Percentiles rank a stretch among this genome's conserved stretches.
Conservation (phyloP, 176 grass and related monocot species). For the Dactylis glomerata region DNA sequence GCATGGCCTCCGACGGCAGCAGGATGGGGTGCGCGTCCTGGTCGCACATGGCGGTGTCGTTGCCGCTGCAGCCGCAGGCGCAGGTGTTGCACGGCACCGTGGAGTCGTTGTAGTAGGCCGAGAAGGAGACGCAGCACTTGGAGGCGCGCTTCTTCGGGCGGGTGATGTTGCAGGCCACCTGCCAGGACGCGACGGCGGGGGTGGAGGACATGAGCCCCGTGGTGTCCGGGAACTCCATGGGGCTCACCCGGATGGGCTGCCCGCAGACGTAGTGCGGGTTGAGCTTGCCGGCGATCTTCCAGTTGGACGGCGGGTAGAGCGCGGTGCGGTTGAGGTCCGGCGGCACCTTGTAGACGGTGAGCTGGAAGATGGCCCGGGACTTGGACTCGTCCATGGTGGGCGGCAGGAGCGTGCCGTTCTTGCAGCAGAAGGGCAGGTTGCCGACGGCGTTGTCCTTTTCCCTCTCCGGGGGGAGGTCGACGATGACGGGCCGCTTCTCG, state of each 20-base stretch:
- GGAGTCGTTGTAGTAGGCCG: conserved; percentile 82
- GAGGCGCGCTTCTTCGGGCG: conserved; percentile 49
- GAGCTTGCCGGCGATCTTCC: conserved; percentile 68
- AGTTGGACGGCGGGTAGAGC: conserved; percentile 72
- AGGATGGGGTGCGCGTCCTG: conserved; percentile 40
- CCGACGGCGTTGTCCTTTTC: conserved; percentile 72
- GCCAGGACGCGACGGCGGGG: conserved; percentile 77
- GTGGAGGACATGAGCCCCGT: conserved; percentile 68
- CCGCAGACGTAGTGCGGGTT: conserved; percentile 76
- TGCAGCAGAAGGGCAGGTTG: conserved; percentile 89
- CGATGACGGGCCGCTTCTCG: conserved; percentile 81
- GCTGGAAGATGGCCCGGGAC: conserved; percentile 79
- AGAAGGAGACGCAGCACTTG: conserved; percentile 92
- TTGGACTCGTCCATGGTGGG: conserved; percentile 58
- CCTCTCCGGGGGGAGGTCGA: conserved; percentile 80
- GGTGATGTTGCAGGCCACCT: conserved; percentile 83
- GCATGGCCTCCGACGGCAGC: conserved; percentile 78
- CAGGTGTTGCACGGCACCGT: conserved; percentile 76
- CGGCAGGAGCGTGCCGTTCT: conserved; percentile 85
- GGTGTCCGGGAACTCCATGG: conserved; percentile 71
- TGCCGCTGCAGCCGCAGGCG: conserved; percentile 57
- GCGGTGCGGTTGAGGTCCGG: conserved; percentile 90
- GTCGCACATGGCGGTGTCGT: conserved; percentile 50
- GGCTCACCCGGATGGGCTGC: conserved; percentile 57
- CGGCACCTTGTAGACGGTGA: conserved; percentile 80